A percentile compares a stretch with the other conserved stretches of the same genome.
phyloP scores from a whole-genome alignment of 331 rosid genomes.

The Phaseolus coccineus region DNA sequence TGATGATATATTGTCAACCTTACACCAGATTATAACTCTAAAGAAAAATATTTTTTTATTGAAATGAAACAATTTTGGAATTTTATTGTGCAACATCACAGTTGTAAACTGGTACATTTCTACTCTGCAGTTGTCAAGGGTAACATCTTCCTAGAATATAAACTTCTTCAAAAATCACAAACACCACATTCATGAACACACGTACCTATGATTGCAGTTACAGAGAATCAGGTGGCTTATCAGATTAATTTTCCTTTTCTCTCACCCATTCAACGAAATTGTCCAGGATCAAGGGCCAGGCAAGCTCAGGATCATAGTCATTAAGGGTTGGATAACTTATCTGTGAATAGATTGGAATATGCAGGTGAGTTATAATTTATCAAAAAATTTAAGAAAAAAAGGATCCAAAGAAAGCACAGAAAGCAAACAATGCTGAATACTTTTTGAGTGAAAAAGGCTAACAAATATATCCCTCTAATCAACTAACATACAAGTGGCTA shows the following conservation, averaged over 20 bases:
- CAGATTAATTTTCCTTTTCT: constrained; percentile 60
- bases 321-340: constrained; percentile 77
- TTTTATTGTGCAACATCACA: no score
- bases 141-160: no score
- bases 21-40: no score
- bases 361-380: not conserved
- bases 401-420: not conserved
- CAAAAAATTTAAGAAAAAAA: not conserved
- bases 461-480: constrained; percentile 4
- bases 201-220: constrained; percentile 48
- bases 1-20: no score
- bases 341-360: constrained; percentile 52
- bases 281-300: constrained; percentile 98
- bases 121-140: no score
- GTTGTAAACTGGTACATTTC: no score
- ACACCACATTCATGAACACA: constrained; percentile 29
- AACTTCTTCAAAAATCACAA: constrained; percentile 1
- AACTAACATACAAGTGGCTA: constrained; percentile 44
- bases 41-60: no score
- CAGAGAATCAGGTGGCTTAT: constrained; percentile 55
- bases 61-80: no score
- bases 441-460: not conserved
- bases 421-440: constrained; percentile 23
- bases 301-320: constrained; percentile 84
- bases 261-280: constrained; percentile 90